Percentiles rank a stretch among this genome's conserved stretches.
Conservation (phyloP, 371 early-diverging fungal genomes). For the Conidiobolus incongruus region DNA sequence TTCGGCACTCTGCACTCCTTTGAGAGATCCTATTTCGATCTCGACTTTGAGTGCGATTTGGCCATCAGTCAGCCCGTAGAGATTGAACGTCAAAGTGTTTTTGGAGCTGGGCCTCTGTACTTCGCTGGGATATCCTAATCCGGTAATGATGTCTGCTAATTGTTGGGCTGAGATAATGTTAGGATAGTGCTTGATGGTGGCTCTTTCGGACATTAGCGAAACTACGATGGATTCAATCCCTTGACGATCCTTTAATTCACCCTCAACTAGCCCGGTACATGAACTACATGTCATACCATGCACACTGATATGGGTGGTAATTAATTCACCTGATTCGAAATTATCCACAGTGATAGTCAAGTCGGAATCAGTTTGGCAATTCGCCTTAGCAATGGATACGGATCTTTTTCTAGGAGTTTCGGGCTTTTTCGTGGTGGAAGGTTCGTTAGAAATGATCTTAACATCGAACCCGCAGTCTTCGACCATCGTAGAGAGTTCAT, state of each 20-base stretch:
- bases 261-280: slow-evolving; percentile 62
- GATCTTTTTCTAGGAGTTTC: not conserved
- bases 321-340: slow-evolving; percentile 24
- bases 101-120: slow-evolving; percentile 10
- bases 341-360: slow-evolving; percentile 10
- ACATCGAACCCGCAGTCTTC: slow-evolving; percentile 39
- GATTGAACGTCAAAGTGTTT: slow-evolving; percentile 29
- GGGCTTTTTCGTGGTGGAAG: not conserved
- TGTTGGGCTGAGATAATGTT: slow-evolving; percentile 7
- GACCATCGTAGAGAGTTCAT: slow-evolving; percentile 13
- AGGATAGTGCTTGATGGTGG: slow-evolving; percentile 30
- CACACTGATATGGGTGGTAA: slow-evolving; percentile 13
- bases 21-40: slow-evolving; percentile 20
- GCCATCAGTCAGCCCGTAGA: slow-evolving; percentile 85
- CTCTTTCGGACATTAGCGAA: slow-evolving; percentile 58
- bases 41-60: slow-evolving; percentile 62
- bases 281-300: slow-evolving; percentile 76
- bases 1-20: slow-evolving; percentile 34
- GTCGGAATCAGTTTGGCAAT: not conserved
- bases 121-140: slow-evolving; percentile 63
- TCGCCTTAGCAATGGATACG: not conserved
- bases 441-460: slow-evolving; percentile 11
- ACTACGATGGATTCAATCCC: slow-evolving; percentile 32
- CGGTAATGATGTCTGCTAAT: slow-evolving; percentile 39
- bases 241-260: slow-evolving; percentile 14